Base-by-base conservation (phyloP, 768 basidiomycete genomes). In the Auricularia heimuer region DNA sequence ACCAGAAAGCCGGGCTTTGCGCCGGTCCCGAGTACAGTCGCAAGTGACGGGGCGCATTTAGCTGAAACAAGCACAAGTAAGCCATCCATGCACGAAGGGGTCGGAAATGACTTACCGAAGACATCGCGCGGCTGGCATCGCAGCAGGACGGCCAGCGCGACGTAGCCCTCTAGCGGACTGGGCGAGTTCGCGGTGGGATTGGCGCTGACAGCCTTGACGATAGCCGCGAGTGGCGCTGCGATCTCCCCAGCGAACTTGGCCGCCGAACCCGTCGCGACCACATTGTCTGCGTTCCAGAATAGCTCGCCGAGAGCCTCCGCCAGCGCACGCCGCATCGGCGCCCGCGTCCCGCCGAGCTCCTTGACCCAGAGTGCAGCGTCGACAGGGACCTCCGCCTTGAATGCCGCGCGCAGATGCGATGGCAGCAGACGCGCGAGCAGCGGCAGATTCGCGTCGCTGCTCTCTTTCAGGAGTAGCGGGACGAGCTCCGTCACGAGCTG, bases 1-100 rank as follows among this genome's bases (percentile, higher is more conserved):
- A 95, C 69, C 47, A 98, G 74, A 76, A 97, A 97, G 1, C 90
- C 88, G 0, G 92, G 90, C 71, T 93, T 97, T 29, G 82, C 76
- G 14, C 78, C 76, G 0, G 51, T 56, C 10, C 45, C 54, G 6
- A 65, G 37, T 7, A 56, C 37, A 37, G 37, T n/a, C 29, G 34
- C 7, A 24, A 24, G 45, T 11, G 54, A 12, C 33, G 37, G 64
- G 3, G 54, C 60, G 18, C 47, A 18, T 62, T 35, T 58, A 7
- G 16, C 35, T 29, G 12, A 3, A n/a, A 90, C 72, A 1, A 80
- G 74, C 39, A 80, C 77, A n/a, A 83, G 67, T 2, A 74, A 61
- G 51, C n/a, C 24, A 18, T 45, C 45, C 36, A 60, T 62, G 67
- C 10, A 64, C 39, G n/a, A 65, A 21, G 66, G 64, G 67, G 67